Conservation (phyloP, 176 grass and related monocot genomes). For the Dactylis glomerata region DNA sequence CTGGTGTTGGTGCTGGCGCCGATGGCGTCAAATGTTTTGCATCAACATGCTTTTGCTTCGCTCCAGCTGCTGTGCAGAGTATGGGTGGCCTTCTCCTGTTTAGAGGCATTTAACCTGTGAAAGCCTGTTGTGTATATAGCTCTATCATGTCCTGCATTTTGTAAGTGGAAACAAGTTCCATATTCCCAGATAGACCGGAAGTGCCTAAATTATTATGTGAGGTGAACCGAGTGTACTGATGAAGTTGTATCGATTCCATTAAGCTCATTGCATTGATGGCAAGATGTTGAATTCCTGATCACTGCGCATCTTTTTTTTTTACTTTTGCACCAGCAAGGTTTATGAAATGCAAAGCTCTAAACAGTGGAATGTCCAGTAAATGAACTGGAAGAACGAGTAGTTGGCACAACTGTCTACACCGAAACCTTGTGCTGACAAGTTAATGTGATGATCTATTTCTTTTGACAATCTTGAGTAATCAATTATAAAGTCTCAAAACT, state of each 20-base stretch:
- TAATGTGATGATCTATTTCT: too few species aligned
- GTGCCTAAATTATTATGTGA: slow-evolving; percentile 45
- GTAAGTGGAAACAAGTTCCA: slow-evolving; percentile 42
- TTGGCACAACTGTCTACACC: neutral
- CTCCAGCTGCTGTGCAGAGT: slow-evolving; percentile 32
- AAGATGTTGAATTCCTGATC: neutral
- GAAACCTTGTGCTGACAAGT: neutral
- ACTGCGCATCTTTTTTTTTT: neutral
- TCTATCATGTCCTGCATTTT: slow-evolving; percentile 33
- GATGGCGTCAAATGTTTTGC: slow-evolving; percentile 35
- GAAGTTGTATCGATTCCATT: slow-evolving; percentile 35
- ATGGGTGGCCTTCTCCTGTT: slow-evolving; percentile 27
- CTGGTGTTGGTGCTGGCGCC: slow-evolving; percentile 23
- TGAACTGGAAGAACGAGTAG: neutral
- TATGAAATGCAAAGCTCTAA: neutral
- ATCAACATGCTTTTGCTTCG: slow-evolving; percentile 41
- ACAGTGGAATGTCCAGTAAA: neutral
- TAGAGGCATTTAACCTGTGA: slow-evolving; percentile 40
- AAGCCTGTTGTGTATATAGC: slow-evolving; percentile 54
- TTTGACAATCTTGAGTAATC: too few species aligned
- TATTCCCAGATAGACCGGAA: slow-evolving; percentile 27
- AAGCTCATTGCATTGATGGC: slow-evolving; percentile 29
- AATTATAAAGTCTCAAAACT: too few species aligned
- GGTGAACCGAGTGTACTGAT: slow-evolving; percentile 18
- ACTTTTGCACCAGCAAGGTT: neutral